Base-by-base conservation (phyloP, 179 eudicot genomes). In the Silene vulgaris region DNA sequence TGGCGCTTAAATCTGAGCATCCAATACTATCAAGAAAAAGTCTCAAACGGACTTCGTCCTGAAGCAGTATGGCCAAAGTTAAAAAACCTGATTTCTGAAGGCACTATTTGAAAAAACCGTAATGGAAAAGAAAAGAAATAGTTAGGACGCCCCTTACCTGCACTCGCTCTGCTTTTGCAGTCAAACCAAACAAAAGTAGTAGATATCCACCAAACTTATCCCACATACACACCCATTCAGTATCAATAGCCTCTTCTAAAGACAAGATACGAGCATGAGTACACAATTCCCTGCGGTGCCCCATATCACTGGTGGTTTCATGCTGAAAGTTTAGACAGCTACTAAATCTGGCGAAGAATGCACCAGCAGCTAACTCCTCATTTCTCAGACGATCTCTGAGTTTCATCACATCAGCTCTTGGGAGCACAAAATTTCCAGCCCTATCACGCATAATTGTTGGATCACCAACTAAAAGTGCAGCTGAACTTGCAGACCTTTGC, bases 171-270 rank as follows among this genome's bases (percentile, higher is more conserved):
- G 99, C 99, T 78, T 89, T 95, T 62, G 99, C 95, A 50, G 99
- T 93, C 84, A 95, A 84, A 76, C 97, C 97, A 63, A 95, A 90
- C 88, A 95, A 86, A 77, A 95, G 97, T 80, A 95, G 97, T 62
- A 95, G 81, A 87, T 95, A 95, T 76, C 99, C 99, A 78, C 99
- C 99, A 76, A 95, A 95, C 82, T 95, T 95, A 85, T 95, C 99
- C 99, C 99, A 95, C 99, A 95, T 95, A 81, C 95, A 95, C 67
- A 92, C 99, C 99, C 99, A 95, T 74, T 95, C 99, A 3, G 99
- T 95, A 81, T 95, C 99, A 80, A 95, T 93, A 68, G 99, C 99
- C 85, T 95, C 99, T 82, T 92, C 99, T 74, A 95, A 84, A 73
- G 97, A 93, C 79, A 95, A 83, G 76, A 95, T 95, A 60, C 97